These are phyloP conservation scores for Claviceps sp. DNA, from an alignment of 2,329 filamentous ascomycete species.

Conservation along the genomic window DNA sequence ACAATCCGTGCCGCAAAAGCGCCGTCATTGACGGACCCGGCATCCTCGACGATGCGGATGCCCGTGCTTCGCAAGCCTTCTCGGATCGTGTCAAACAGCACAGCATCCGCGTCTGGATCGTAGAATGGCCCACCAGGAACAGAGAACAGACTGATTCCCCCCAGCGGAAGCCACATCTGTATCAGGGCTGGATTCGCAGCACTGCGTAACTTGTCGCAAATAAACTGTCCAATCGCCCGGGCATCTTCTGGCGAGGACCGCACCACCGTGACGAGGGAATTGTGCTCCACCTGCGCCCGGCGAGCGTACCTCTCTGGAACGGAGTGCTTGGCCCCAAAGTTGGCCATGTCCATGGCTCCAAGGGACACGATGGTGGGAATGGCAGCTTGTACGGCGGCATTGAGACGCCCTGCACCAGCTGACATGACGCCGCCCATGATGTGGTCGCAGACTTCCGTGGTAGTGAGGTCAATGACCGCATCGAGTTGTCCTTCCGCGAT, in stretches of 20 bases:
- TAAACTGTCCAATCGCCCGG: slow-evolving; percentile 37
- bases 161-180: slow-evolving; percentile 44
- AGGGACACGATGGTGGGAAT: slow-evolving; percentile 40
- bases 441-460: slow-evolving; percentile 53
- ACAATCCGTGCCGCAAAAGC: slow-evolving; percentile 35
- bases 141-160: slow-evolving; percentile 49
- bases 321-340: slow-evolving; percentile 43
- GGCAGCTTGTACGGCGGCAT: slow-evolving; percentile 40
- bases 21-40: slow-evolving; percentile 39
- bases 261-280: slow-evolving; percentile 53
- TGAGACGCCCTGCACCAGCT: slow-evolving; percentile 42
- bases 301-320: slow-evolving; percentile 40
- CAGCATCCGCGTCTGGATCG: slow-evolving; percentile 27
- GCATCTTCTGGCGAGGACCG: slow-evolving; percentile 47
- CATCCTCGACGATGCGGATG: slow-evolving; percentile 35
- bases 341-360: slow-evolving; percentile 46
- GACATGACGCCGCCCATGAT: slow-evolving; percentile 49
- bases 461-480: slow-evolving; percentile 57
- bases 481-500: slow-evolving; percentile 44
- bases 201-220: slow-evolving; percentile 37
- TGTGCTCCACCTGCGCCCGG: slow-evolving; percentile 48
- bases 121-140: slow-evolving; percentile 40
- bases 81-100: slow-evolving; percentile 38
- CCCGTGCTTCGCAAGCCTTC: slow-evolving; percentile 32
- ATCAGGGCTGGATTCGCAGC: slow-evolving; percentile 27